These are phyloP conservation scores for Ajuga chamaepitys DNA, from an alignment of 257 asterid genomes.

Conservation along the genomic window DNA sequence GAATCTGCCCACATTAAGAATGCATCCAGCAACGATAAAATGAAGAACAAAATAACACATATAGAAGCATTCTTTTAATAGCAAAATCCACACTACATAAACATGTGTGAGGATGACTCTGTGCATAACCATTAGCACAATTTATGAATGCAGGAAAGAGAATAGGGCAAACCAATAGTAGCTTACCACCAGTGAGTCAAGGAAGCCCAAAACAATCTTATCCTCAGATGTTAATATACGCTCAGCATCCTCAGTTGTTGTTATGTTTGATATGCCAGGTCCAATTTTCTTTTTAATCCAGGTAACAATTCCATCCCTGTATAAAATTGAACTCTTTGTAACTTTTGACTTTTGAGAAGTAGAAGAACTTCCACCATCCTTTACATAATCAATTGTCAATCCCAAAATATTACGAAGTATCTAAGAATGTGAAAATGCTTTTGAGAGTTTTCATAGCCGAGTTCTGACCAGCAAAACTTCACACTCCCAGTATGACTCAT, in stretches of 20 bases:
- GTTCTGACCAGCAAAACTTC: conserved; percentile 11
- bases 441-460: background rate
- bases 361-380: background rate
- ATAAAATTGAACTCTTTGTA: background rate
- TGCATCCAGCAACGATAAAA: background rate
- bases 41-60: background rate
- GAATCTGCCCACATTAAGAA: background rate
- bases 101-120: background rate
- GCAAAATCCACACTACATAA: background rate
- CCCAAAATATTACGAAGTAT: background rate
- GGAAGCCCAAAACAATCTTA: conserved; percentile 68
- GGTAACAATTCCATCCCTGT: conserved; percentile 72
- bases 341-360: conserved; percentile 2
- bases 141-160: background rate
- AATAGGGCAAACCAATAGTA: conserved; percentile 3
- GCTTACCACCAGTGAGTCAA: conserved; percentile 70
- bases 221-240: conserved; percentile 48
- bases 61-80: background rate
- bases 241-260: conserved; percentile 83
- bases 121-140: background rate
- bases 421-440: background rate
- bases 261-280: conserved; percentile 65
- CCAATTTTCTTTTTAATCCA: conserved; percentile 96
- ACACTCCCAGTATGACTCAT: background rate
- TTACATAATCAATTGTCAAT: background rate